Evolutionary conservation across 257 asterid species (phyloP).

Genomic region (Agastache rugosa): DNA sequence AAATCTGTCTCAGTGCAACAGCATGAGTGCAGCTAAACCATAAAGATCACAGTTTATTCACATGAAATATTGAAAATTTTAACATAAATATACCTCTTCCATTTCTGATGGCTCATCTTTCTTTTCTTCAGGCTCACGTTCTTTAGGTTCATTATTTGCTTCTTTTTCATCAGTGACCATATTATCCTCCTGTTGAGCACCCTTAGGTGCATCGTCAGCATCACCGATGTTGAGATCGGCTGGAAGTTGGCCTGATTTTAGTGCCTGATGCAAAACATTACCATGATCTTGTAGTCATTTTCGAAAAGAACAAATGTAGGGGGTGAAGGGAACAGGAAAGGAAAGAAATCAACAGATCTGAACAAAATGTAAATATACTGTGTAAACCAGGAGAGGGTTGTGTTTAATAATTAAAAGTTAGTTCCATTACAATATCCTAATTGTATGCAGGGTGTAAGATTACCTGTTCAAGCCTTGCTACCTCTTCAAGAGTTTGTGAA

Average conservation of each 20-base stretch:
- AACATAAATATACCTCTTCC: slow-evolving; percentile 66
- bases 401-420: neutral
- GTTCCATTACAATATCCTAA: slow-evolving; percentile 11
- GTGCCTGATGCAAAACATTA: slow-evolving; percentile 61
- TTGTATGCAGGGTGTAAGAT: slow-evolving; percentile 31
- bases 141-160: slow-evolving; percentile 46
- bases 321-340: slow-evolving; percentile 16
- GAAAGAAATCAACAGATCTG: slow-evolving; percentile 19
- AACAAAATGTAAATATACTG: slow-evolving; percentile 15
- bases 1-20: slow-evolving; percentile 24
- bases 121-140: slow-evolving; percentile 53
- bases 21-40: slow-evolving; percentile 14
- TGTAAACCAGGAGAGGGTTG: neutral
- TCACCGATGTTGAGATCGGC: slow-evolving; percentile 68
- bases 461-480: slow-evolving; percentile 99
- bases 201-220: slow-evolving; percentile 45
- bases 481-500: slow-evolving; percentile 98
- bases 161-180: slow-evolving; percentile 63
- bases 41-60: neutral
- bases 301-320: neutral
- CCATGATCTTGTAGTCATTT: slow-evolving; percentile 5
- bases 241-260: slow-evolving; percentile 95
- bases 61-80: neutral
- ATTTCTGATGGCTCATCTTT: slow-evolving; percentile 70
- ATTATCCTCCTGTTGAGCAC: slow-evolving; percentile 61